Percentiles rank a stretch among this genome's conserved stretches.
phyloP scores from a whole-genome alignment of 345 rosid species.

The Rhodamnia argentea region DNA sequence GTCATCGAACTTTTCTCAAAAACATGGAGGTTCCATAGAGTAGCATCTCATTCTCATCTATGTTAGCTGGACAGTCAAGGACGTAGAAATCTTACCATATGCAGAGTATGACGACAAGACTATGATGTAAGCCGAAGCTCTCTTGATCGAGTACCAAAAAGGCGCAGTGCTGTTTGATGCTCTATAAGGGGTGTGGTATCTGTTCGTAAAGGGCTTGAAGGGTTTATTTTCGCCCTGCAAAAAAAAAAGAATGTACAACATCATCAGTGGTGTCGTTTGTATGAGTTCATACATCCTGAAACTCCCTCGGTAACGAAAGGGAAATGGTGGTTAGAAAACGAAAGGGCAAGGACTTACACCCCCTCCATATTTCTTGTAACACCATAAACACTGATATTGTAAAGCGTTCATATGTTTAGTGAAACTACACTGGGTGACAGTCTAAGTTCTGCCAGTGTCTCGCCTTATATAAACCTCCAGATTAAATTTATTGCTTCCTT shows the following conservation, averaged over 20 bases:
- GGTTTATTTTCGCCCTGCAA: slow-evolving; percentile 26
- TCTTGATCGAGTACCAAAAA: slow-evolving; percentile 41
- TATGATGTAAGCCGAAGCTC: slow-evolving; percentile 33
- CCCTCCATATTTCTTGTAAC: neutral
- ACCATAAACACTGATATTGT: neutral
- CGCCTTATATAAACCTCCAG: neutral
- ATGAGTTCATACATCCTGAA: neutral
- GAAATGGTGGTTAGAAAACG: neutral
- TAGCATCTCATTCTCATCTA: neutral
- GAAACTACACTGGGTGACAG: neutral
- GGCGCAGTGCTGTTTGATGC: slow-evolving; percentile 33
- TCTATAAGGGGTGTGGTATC: slow-evolving; percentile 24
- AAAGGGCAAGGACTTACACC: neutral
- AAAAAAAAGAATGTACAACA: neutral
- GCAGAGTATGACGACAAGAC: slow-evolving; percentile 42
- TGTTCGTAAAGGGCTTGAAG: slow-evolving; percentile 26
- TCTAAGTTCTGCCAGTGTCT: neutral
- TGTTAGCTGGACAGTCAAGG: neutral
- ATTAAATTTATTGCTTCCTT: neutral
- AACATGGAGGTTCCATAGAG: neutral
- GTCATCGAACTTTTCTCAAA: neutral
- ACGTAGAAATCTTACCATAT: slow-evolving; percentile 13
- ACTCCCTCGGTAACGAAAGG: neutral
- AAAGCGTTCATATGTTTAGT: neutral
- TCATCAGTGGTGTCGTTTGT: neutral